Percentiles rank a stretch among this genome's conserved stretches.
phyloP scores from a whole-genome alignment of 345 rosid genomes.

The Cardamine resedifolia region DNA sequence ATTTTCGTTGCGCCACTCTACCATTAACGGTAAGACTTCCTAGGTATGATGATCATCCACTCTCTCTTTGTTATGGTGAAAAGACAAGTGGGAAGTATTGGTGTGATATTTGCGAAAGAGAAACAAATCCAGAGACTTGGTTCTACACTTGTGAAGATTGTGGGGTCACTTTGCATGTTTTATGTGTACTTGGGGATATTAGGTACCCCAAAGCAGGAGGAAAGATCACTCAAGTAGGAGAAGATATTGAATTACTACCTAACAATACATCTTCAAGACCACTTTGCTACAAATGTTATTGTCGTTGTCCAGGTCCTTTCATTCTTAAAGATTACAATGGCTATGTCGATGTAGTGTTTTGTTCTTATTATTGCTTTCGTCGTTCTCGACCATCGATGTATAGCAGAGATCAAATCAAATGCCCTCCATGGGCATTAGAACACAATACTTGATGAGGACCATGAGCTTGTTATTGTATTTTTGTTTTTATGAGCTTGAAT shows the following conservation, averaged over 20 bases:
- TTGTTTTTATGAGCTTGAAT: too few relatives aligned
- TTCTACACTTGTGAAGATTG: slow-evolving; percentile 9
- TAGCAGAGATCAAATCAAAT: neutral
- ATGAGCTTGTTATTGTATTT: too few relatives aligned
- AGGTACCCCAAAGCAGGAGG: neutral
- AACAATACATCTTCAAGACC: neutral
- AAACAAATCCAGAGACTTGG: neutral
- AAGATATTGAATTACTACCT: neutral
- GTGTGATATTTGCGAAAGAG: slow-evolving; percentile 3
- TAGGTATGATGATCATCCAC: slow-evolving; percentile 1
- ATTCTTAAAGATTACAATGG: neutral
- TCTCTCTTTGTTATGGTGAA: slow-evolving; percentile 11
- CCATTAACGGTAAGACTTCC: neutral
- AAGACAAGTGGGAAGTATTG: neutral
- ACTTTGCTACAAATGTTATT: neutral
- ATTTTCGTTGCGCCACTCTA: neutral
- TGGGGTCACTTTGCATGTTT: neutral
- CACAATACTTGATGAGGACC: neutral
- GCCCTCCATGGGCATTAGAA: neutral
- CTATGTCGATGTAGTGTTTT: neutral
- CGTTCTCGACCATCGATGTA: neutral
- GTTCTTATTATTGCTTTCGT: neutral
- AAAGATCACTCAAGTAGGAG: neutral
- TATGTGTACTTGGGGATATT: slow-evolving; percentile 5
- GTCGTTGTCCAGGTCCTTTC: neutral